Evolutionary conservation across 2,329 filamentous ascomycete species (phyloP), one percentile per base, ranked within the genome.

Genomic region (Fusarium nodosum): DNA sequence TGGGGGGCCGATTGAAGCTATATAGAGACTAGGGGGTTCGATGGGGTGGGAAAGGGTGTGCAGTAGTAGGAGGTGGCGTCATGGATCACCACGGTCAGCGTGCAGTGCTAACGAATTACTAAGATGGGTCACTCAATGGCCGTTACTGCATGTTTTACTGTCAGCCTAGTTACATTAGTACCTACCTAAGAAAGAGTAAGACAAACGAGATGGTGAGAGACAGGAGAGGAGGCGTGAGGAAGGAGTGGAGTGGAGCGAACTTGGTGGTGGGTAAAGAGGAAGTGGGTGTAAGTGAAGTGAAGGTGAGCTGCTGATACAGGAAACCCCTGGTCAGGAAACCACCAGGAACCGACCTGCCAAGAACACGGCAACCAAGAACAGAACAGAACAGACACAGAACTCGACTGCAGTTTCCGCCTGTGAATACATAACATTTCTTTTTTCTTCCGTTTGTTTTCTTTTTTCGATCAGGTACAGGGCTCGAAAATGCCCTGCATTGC

Each of bases 11-110:
- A 30, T 71, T 73, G 72, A 74, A 72, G 72, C 72, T 74, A 74
- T 74, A 74, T 74, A 74, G 70, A 68, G 70, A 74, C 72, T 74
- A 63, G 72, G 72, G 67, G 60, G 50, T 65, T 65, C 60, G 53
- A 60, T 20, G 41, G 46, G 47, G 54, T 60, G 41, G 65, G 55
- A 65, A 42, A 53, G 60, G 68, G 60, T 65, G 70, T 62, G 64
- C n/a, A 28, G 47, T 56, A 63, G 47, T 56, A 44, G 51, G 26
- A 53, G 16, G 22, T 26, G 36, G 45, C 48, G 30, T 51, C 55
- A 54, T 55, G 62, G 56, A 65, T 63, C 60, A 60, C 71, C 68
- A 62, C 67, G 62, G 42, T 38, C 61, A 63, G 65, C 56, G 63
- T 72, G 56, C 64, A 65, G 51, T 66, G 61, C 52, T 59, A 52